Percentiles rank a stretch among this genome's conserved stretches.
Conservation (phyloP, 352 stramenopile genomes). For the Hyaloperonospora brassicae region DNA sequence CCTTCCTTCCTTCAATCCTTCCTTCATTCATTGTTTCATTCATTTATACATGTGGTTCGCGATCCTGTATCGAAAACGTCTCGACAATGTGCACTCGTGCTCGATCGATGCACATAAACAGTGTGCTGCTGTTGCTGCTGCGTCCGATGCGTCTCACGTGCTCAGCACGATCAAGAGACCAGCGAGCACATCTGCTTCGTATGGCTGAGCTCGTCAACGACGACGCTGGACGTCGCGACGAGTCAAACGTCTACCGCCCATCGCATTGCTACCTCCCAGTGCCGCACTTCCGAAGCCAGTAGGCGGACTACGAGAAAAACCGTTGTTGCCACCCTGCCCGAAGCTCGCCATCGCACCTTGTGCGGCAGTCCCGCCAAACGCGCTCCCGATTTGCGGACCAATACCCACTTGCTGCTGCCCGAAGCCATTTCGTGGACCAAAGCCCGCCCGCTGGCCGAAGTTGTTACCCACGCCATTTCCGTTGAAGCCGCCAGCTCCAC, state of each 20-base stretch:
- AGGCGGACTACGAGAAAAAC: constrained; percentile 2
- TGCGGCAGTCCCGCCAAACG: constrained; percentile 5
- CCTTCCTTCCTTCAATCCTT: too few relatives aligned
- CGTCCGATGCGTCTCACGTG: neutral
- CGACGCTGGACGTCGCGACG: constrained; percentile 10
- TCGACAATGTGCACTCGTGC: neutral
- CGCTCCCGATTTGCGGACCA: constrained; percentile 8
- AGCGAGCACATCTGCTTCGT: neutral
- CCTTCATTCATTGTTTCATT: too few relatives aligned
- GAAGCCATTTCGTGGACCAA: constrained; percentile 5
- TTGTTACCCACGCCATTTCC: constrained; percentile 4
- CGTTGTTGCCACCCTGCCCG: constrained; percentile 9
- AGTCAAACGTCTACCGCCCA: constrained; percentile 12
- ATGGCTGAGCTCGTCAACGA: constrained; percentile 3
- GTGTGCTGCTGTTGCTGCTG: too few relatives aligned
- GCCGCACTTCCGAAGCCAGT: constrained; percentile 6
- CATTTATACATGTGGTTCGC: too few relatives aligned
- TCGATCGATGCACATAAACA: constrained; percentile 1
- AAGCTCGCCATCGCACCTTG: constrained; percentile 11
- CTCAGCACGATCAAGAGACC: neutral
- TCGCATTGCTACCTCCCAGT: constrained; percentile 2
- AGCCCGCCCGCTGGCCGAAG: constrained; percentile 2
- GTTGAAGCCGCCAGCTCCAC: constrained; percentile 1
- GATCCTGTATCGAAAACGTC: too few relatives aligned
- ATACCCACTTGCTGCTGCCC: constrained; percentile 10